Base-by-base conservation (phyloP, 179 eudicot genomes). In the Carnegiea gigantea region DNA sequence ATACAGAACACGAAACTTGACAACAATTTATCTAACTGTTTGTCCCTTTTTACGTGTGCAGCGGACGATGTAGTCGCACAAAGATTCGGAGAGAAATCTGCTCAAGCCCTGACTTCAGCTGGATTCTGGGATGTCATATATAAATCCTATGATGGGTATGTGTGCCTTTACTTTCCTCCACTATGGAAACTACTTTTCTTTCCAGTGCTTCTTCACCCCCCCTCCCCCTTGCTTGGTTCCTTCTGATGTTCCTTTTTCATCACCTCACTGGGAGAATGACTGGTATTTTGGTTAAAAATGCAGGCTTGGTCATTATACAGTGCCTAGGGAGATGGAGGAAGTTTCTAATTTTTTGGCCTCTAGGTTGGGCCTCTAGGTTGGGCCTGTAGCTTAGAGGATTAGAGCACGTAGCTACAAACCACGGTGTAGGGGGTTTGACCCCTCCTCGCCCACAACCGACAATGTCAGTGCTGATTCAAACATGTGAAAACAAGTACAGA, bases 261-360 rank as follows among this genome's bases (percentile, higher is more conserved):
- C 77, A 43, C 20, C 14, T 43, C 2, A 23, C 12, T 23, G 14
- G 36, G 26, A 74, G 12, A 48, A 10, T 23, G 48, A 43, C 71
- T 71, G 24, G 26, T 68, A 71, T 83, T 11, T 33, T 33, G 76
- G 46, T 74, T 72, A 24, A 70, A 49, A 74, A 40, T 84, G 86
- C 90, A 97, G 99, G 89, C 88, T 93, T 51, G 98, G 94, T 53
- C 99, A 97, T 80, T 95, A 90, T 81, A 97, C 98, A 24, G 87
- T 90, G 59, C 98, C 98, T 3, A 88, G 85, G 81, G 98, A 93
- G 87, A 97, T 92, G 98, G 90, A 93, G 28, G 98, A 95, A 77
- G 98, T 97, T 26, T 90, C 91, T 87, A 85, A 78, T 18, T 97
- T 94, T 89, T 83, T 93, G 76, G 82, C 85, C 7, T 79, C 86